Conservation (phyloP, 352 stramenopile species). For the Globisporangium spiculum region DNA sequence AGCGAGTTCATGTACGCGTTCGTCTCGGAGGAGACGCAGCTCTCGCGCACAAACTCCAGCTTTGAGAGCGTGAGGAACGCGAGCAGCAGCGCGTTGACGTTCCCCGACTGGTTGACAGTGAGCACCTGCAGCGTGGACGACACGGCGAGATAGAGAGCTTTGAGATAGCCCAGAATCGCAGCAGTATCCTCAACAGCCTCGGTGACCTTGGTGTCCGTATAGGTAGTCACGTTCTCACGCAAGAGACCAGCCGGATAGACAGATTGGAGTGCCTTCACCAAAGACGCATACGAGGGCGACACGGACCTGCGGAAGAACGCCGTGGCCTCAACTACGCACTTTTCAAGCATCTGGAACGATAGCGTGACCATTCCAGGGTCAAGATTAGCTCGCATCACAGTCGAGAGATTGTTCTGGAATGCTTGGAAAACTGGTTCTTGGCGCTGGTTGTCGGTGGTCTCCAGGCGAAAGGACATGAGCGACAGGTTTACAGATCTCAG, state of each 20-base stretch:
- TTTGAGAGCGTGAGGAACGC: constrained; percentile 27
- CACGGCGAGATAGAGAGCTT: constrained; percentile 11
- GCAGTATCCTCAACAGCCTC: neutral
- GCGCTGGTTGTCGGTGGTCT: neutral
- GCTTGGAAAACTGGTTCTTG: neutral
- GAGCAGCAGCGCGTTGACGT: constrained; percentile 13
- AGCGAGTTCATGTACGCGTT: constrained; percentile 41
- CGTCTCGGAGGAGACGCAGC: constrained; percentile 21
- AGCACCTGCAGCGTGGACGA: constrained; percentile 5
- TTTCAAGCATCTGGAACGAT: constrained; percentile 15
- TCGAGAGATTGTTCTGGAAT: neutral
- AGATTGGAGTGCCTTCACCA: constrained; percentile 28
- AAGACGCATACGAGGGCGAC: constrained; percentile 9
- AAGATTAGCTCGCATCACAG: neutral
- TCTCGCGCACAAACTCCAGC: constrained; percentile 54
- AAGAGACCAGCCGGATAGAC: constrained; percentile 31
- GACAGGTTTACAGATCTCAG: constrained; percentile 27
- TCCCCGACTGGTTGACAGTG: neutral
- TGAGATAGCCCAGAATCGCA: constrained; percentile 13
- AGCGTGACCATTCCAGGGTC: constrained; percentile 7
- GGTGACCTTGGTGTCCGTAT: constrained; percentile 6
- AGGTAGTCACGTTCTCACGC: constrained; percentile 11
- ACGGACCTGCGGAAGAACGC: constrained; percentile 27
- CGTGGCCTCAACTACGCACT: constrained; percentile 31
- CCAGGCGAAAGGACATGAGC: constrained; percentile 21